Evolutionary conservation across 495 filamentous ascomycete genomes (phyloP), one percentile per base, ranked within the genome.

Genomic region (Talaromyces thailandensis): DNA sequence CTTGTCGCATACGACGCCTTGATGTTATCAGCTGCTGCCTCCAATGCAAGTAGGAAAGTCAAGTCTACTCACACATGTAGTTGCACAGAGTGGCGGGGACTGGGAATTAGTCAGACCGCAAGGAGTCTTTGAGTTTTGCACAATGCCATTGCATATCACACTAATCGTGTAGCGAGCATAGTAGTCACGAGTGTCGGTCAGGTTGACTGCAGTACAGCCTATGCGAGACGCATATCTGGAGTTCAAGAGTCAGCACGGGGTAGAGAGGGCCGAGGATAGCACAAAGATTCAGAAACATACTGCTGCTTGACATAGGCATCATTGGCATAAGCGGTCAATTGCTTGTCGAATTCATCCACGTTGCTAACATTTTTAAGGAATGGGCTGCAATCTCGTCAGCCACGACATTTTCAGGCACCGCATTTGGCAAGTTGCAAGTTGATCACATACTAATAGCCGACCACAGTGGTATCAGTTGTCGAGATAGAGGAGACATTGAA

Each of bases 121-220:
- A 37, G 80, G 72, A n/a, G 69, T 63, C 65, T 87, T 86, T 25
- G 95, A 99, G 69, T 91, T 92, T 74, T 98, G 95, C 60, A 99
- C 84, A 71, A 99, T 89, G 63, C 89, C 85, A 81, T 93, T 98
- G 83, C 95, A 99, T 65, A 99, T 82, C 71, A 92, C 86, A 67
- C 90, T 93, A 56, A 86, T 93, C 12, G 92, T 96, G 75, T 92
- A 99, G 68, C 93, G 88, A 24, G 95, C 94, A 76, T 99, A 99
- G 68, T 91, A 84, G 67, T 87, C 81, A 60, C 84, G 87, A n/a
- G 91, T 88, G 66, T 95, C 89, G 31, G 86, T 86, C 56, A 90
- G 81, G 67, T 94, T 86, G 69, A 96, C 74, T 63, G 84, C 83
- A 35, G 82, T 78, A 70, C 94, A 99, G 45, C 94, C 93, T 32